Evolutionary conservation across 83 land plant species (phyloP).

Genomic region (Picea engelmannii): DNA sequence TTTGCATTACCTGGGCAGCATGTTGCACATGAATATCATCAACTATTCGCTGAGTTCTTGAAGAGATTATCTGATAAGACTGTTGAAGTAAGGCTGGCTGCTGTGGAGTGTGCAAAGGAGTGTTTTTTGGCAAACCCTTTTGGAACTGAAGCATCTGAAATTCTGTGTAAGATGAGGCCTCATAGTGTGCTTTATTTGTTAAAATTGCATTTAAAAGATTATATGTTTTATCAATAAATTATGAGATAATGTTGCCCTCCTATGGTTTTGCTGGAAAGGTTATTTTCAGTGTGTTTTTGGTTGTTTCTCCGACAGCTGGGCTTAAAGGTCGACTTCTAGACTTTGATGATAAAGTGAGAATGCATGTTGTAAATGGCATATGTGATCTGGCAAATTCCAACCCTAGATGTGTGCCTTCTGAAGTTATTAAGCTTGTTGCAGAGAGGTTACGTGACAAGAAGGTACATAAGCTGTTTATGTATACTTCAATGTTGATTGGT

Average conservation of each 20-base stretch:
- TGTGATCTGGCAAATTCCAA: slow-evolving; percentile 61
- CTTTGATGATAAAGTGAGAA: slow-evolving; percentile 73
- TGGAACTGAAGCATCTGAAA: slow-evolving; percentile 41
- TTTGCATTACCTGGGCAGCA: slow-evolving; percentile 39
- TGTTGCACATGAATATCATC: slow-evolving; percentile 46
- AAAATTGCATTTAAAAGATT: no score
- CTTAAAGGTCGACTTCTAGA: slow-evolving; percentile 68
- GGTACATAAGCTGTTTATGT: no score
- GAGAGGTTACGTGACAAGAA: slow-evolving; percentile 74
- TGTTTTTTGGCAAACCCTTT: slow-evolving; percentile 47
- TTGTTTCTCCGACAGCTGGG: no score
- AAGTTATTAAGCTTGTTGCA: slow-evolving; percentile 38
- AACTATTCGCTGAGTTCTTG: slow-evolving; percentile 60
- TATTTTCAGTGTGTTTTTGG: no score
- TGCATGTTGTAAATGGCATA: slow-evolving; percentile 49
- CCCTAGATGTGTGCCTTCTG: slow-evolving; percentile 28
- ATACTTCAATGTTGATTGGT: no score
- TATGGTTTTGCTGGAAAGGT: no score
- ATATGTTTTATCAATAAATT: no score
- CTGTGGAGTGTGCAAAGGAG: slow-evolving; percentile 60
- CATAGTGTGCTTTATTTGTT: no score
- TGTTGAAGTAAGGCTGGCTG: slow-evolving; percentile 65
- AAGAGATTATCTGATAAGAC: slow-evolving; percentile 79
- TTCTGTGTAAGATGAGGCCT: no score
- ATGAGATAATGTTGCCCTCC: no score